These are phyloP conservation scores for Pholiota microspora DNA, from an alignment of 768 basidiomycete genomes.

Conservation along the genomic window DNA sequence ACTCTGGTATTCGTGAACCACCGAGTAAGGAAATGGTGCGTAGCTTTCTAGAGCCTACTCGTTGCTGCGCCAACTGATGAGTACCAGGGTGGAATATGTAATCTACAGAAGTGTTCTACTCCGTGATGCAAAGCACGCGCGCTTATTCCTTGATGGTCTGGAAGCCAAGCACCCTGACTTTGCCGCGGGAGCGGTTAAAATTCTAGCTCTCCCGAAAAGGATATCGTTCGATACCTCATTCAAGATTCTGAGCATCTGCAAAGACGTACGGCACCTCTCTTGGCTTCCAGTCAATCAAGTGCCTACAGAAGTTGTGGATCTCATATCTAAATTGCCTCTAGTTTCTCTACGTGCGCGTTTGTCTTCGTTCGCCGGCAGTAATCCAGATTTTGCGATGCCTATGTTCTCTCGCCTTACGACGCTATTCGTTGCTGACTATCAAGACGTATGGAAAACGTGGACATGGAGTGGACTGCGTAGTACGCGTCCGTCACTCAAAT, in stretches of 20 bases:
- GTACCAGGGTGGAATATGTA: constrained; percentile 13
- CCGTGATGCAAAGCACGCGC: constrained; percentile 6
- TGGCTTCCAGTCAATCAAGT: constrained; percentile 9
- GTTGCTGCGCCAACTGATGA: neutral
- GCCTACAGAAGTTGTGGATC: constrained; percentile 1
- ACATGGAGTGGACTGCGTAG: constrained; percentile 6
- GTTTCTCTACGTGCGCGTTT: constrained; percentile 9
- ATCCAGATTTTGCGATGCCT: constrained; percentile 11
- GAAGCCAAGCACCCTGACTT: constrained; percentile 12
- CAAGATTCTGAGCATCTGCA: constrained; percentile 7
- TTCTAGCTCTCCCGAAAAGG: constrained; percentile 10
- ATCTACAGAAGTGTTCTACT: constrained; percentile 10
- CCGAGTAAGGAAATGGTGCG: constrained; percentile 10
- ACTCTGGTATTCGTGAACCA: constrained; percentile 11
- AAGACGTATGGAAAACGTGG: constrained; percentile 11
- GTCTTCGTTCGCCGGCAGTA: neutral
- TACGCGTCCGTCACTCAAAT: constrained; percentile 4
- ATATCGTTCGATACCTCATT: constrained; percentile 7
- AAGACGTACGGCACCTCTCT: constrained; percentile 10
- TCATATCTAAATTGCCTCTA: constrained; percentile 5
- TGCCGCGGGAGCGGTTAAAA: constrained; percentile 8
- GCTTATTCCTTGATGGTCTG: constrained; percentile 9
- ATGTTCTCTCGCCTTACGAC: constrained; percentile 5
- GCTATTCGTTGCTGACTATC: constrained; percentile 8
- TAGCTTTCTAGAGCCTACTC: neutral